Evolutionary conservation across 169 alveolate species (phyloP).

Genomic region (Cytauxzoon felis): DNA sequence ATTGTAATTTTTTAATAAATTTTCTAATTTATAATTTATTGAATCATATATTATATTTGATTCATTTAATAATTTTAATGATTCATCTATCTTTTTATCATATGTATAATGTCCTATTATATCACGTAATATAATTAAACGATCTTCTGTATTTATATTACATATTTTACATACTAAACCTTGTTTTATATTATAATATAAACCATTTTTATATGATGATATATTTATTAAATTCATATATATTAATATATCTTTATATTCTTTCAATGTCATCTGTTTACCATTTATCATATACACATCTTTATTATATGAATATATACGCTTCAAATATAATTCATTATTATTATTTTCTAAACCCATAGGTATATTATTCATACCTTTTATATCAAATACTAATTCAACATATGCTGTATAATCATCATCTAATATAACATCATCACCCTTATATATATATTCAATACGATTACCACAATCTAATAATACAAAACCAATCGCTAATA

Average conservation of each 20-base stretch:
- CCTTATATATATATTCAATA: conserved; percentile 26
- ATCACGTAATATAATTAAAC: conserved; percentile 44
- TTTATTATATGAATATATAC: conserved; percentile 34
- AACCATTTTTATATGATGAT: conserved; percentile 23
- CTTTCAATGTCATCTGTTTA: conserved; percentile 35
- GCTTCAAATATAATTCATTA: conserved; percentile 33
- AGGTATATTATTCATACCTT: neutral
- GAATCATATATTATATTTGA: conserved; percentile 5
- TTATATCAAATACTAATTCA: conserved; percentile 37
- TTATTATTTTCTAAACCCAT: neutral
- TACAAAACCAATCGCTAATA: conserved; percentile 49
- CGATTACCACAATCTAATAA: conserved; percentile 18
- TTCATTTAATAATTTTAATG: conserved; percentile 30
- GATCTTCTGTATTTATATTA: conserved; percentile 18
- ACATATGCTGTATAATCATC: conserved; percentile 38
- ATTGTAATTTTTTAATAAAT: conserved; percentile 15
- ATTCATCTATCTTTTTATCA: conserved; percentile 38
- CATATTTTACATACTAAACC: conserved; percentile 41
- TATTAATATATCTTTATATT: conserved; percentile 43
- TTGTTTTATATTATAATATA: conserved; percentile 45
- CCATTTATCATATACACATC: conserved; percentile 50
- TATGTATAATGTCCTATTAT: conserved; percentile 46
- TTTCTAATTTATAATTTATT: no score
- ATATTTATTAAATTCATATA: conserved; percentile 31
- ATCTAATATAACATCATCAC: conserved; percentile 14